A percentile compares a stretch with the other conserved stretches of the same genome.
These are phyloP conservation scores for Erodium maritimum DNA, from an alignment of 345 rosid genomes.

Conservation along the genomic window DNA sequence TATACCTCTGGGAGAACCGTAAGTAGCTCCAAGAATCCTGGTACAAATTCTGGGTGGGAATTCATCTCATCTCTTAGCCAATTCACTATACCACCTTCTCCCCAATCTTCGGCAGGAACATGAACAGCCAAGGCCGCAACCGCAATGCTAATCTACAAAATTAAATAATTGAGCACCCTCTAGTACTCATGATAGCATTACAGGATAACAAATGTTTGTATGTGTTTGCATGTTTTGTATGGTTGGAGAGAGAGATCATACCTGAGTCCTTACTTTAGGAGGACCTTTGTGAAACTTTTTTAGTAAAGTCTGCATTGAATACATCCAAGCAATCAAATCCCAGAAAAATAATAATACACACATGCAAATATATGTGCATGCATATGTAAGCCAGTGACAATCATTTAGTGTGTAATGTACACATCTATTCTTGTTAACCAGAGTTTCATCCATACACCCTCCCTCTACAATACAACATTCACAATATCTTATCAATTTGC, in stretches of 20 bases:
- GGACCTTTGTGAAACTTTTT: constrained; percentile 96
- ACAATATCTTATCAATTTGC: no score
- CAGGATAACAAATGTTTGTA: not conserved
- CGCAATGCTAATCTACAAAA: constrained; percentile 91
- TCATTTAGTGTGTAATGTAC: not conserved
- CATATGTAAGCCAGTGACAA: not conserved
- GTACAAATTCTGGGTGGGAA: constrained; percentile 78
- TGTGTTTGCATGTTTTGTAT: not conserved
- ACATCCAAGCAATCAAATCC: constrained; percentile 13
- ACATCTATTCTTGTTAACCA: not conserved
- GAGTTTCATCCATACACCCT: not conserved
- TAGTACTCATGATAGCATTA: not conserved
- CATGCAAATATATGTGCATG: not conserved
- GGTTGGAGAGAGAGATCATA: constrained; percentile 12
- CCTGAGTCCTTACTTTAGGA: constrained; percentile 97
- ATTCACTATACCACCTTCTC: constrained; percentile 82
- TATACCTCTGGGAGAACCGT: constrained; percentile 94
- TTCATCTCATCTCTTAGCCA: constrained; percentile 96
- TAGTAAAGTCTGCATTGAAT: constrained; percentile 58
- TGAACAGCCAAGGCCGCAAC: constrained; percentile 99
- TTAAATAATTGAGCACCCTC: not conserved
- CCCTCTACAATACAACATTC: not conserved
- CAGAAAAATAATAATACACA: constrained; percentile 1
- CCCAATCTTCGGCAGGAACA: constrained; percentile 93
- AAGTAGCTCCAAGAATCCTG: constrained; percentile 95